These are phyloP conservation scores for Hibiscus mutabilis DNA, from an alignment of 345 rosid genomes.

Conservation along the genomic window DNA sequence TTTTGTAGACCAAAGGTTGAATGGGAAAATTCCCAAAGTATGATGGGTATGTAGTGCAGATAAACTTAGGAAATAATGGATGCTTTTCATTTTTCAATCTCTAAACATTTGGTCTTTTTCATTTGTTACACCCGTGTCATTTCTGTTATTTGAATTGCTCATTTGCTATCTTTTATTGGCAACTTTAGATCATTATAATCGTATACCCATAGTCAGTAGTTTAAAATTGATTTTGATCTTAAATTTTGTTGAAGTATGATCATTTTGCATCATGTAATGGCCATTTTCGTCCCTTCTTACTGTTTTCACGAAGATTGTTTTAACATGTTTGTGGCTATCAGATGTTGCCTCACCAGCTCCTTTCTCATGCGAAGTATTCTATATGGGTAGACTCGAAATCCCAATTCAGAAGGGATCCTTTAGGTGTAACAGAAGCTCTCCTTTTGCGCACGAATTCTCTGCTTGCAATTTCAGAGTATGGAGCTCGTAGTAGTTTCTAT, in stretches of 20 bases:
- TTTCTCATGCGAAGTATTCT: conserved; percentile 69
- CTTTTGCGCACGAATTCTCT: conserved; percentile 86
- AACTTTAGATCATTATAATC: background rate
- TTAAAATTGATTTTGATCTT: background rate
- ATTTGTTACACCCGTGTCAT: background rate
- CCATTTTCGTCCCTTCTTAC: background rate
- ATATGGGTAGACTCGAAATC: conserved; percentile 98
- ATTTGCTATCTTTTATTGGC: background rate
- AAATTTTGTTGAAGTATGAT: background rate
- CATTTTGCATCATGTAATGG: background rate
- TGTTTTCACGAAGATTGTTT: background rate
- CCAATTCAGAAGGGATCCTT: conserved; percentile 91
- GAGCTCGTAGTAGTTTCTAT: conserved; percentile 91
- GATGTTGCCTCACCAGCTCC: conserved; percentile 95
- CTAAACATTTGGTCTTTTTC: background rate
- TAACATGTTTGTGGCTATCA: conserved; percentile 22
- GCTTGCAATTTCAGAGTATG: conserved; percentile 89
- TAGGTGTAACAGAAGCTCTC: conserved; percentile 84
- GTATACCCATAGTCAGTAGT: background rate
- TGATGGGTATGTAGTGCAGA: background rate
- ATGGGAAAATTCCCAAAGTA: conserved; percentile 99
- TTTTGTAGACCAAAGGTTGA: conserved; percentile 81
- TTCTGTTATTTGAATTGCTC: background rate
- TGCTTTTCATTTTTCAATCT: background rate
- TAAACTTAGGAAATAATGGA: too few species aligned